Evolutionary conservation across 2,329 filamentous ascomycete species (phyloP), one percentile per base, ranked within the genome.

Genomic region (Fonsecaea monophora): DNA sequence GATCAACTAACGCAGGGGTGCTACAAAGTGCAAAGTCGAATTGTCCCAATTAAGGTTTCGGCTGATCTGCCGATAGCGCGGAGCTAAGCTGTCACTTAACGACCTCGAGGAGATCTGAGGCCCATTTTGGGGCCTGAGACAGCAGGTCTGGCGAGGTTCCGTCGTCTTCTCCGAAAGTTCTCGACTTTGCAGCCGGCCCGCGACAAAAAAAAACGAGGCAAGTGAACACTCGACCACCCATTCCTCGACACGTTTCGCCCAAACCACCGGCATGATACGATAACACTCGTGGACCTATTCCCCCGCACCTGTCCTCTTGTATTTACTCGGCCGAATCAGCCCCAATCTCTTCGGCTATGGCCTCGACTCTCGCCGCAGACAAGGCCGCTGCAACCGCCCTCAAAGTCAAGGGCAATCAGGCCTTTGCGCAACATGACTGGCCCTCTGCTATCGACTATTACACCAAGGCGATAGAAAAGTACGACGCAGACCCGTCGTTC

Each of bases 351-450:
- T 34, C 67, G 48, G 35, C 50, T 53, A 48, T 53, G 55, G 66
- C 63, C 59, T 82, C 81, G 79, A 78, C 79, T 71, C 76, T 73
- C 70, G 77, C 79, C 60, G 68, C 79, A 60, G 79, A 81, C 60
- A 72, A 77, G 74, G 89, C 91, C 78, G 88, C 91, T 78, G 94
- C 94, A 60, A 86, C 89, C 73, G 90, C 90, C 76, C 84, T 96
- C 74, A 99, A 99, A 83, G 90, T 96, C 79, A 87, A 96, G 80
- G 95, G 95, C 78, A 99, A 99, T 81, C 91, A 94, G 76, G 93
- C 93, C 61, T 98, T 98, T 81, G 88, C 89, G 64, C 84, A 88
- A 37, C 92, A 97, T 75, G 91, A 98, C 82, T 99, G 92, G 91
- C 87, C 86, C 10, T 82, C 85, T 2, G 95, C 95, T 7, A 85